Conservation (phyloP, 257 asterid genomes). For the Hygrophila difformis region DNA sequence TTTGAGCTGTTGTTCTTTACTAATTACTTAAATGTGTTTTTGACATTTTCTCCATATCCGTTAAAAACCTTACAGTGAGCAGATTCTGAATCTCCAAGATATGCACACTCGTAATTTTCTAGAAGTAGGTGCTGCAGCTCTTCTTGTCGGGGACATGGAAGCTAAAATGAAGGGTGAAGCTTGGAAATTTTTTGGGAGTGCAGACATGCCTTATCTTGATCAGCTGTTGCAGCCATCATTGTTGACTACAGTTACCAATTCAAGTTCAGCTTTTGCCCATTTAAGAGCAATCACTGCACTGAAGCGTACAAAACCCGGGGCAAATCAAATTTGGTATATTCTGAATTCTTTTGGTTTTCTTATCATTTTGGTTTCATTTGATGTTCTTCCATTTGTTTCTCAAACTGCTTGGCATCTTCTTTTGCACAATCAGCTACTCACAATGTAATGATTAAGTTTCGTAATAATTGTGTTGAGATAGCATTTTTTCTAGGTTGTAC, state of each 20-base stretch:
- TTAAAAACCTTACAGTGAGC: conserved; percentile 56
- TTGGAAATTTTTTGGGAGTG: conserved; percentile 76
- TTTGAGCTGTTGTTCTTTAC: conserved; percentile 18
- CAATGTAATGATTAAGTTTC: too few relatives aligned
- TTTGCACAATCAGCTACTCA: conserved; percentile 6
- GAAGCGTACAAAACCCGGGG: conserved; percentile 77
- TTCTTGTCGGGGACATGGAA: conserved; percentile 96
- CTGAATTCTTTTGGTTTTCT: conserved; percentile 14
- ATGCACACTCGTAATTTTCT: conserved; percentile 66
- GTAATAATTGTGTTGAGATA: too few relatives aligned
- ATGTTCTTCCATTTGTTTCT: too few relatives aligned
- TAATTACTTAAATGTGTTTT: conserved; percentile 10
- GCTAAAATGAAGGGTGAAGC: conserved; percentile 91
- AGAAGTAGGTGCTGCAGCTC: conserved; percentile 99
- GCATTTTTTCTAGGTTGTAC: too few relatives aligned
- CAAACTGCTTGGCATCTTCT: too few relatives aligned
- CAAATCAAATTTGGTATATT: conserved; percentile 73
- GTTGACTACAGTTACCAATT: conserved; percentile 93
- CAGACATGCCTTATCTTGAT: conserved; percentile 93
- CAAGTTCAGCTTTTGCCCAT: conserved; percentile 87
- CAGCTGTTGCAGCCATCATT: conserved; percentile 92
- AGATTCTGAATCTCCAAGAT: conserved; percentile 64
- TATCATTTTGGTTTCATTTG: conserved; percentile 10
- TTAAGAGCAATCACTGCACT: conserved; percentile 92
- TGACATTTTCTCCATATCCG: conserved; percentile 17